These are phyloP conservation scores for Globisporangium recalcitrans DNA, from an alignment of 352 stramenopile species.

Conservation along the genomic window DNA sequence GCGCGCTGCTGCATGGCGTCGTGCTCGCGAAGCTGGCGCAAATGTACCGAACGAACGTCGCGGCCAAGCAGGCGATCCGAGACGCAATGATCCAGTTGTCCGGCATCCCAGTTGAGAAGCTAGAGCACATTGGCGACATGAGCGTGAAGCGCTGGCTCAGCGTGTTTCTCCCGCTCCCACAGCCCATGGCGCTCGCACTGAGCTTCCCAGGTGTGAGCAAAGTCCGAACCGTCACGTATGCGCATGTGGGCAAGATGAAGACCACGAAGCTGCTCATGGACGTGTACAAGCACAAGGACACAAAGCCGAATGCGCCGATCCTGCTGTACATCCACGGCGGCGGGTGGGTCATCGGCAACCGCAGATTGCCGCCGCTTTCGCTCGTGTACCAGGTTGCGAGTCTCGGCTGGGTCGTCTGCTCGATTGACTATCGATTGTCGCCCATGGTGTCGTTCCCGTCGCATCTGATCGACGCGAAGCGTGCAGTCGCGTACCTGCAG, in stretches of 20 bases:
- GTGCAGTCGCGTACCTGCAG: slow-evolving; percentile 63
- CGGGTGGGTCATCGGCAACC: slow-evolving; percentile 64
- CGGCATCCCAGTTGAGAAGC: slow-evolving; percentile 24
- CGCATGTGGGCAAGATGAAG: slow-evolving; percentile 56
- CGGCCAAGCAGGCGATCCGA: slow-evolving; percentile 37
- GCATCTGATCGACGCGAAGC: slow-evolving; percentile 67
- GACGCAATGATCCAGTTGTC: slow-evolving; percentile 28
- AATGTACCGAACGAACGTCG: slow-evolving; percentile 45
- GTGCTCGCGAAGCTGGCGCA: slow-evolving; percentile 39
- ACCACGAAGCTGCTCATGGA: slow-evolving; percentile 66
- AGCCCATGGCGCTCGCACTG: slow-evolving; percentile 41
- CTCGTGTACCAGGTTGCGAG: slow-evolving; percentile 59
- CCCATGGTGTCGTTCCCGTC: slow-evolving; percentile 62
- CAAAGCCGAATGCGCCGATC: slow-evolving; percentile 54
- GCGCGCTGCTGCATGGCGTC: slow-evolving; percentile 37
- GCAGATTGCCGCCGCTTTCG: slow-evolving; percentile 36
- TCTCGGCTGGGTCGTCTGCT: slow-evolving; percentile 64
- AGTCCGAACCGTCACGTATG: slow-evolving; percentile 52
- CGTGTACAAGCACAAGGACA: slow-evolving; percentile 56
- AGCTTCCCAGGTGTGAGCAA: slow-evolving; percentile 48
- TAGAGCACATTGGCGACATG: slow-evolving; percentile 41
- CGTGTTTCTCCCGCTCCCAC: slow-evolving; percentile 54
- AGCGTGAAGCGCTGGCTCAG: slow-evolving; percentile 46
- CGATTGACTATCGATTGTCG: slow-evolving; percentile 72
- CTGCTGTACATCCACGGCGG: slow-evolving; percentile 77